These are phyloP conservation scores for Penicillium roqueforti DNA, from an alignment of 495 filamentous ascomycete species.

Conservation along the genomic window DNA sequence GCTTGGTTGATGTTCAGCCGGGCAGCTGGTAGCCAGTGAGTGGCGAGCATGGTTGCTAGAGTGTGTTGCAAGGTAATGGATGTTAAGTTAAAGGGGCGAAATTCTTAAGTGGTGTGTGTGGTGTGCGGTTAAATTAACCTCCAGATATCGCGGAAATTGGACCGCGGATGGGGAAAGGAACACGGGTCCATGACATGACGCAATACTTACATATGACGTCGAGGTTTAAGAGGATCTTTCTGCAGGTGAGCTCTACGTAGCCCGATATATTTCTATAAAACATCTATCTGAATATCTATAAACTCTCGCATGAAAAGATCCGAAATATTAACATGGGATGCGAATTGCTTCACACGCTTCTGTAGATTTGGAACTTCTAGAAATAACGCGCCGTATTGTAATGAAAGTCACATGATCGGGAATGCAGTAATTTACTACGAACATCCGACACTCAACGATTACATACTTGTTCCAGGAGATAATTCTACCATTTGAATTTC, in stretches of 20 bases:
- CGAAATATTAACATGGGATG: not conserved
- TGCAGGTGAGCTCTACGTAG: not conserved
- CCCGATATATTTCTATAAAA: not conserved
- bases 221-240: not conserved
- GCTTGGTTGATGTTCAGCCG: slow-evolving; percentile 2
- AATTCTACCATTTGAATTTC: no score
- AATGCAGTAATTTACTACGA: not conserved
- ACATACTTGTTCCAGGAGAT: no score
- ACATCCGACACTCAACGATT: no score
- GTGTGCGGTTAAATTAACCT: not conserved
- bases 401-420: not conserved
- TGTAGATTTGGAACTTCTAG: not conserved
- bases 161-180: not conserved
- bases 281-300: no score
- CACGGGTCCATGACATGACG: not conserved
- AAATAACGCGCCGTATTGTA: not conserved
- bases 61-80: not conserved
- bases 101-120: not conserved
- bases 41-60: not conserved
- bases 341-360: not conserved
- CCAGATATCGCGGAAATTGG: not conserved
- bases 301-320: not conserved
- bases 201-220: no score
- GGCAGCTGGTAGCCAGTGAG: slow-evolving; percentile 2
- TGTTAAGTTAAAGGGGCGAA: not conserved